Percentiles rank a stretch among this genome's conserved stretches.
Evolutionary conservation across 1,284 basidiomycete species (phyloP).

Genomic region (Amylostereum areolatum): DNA sequence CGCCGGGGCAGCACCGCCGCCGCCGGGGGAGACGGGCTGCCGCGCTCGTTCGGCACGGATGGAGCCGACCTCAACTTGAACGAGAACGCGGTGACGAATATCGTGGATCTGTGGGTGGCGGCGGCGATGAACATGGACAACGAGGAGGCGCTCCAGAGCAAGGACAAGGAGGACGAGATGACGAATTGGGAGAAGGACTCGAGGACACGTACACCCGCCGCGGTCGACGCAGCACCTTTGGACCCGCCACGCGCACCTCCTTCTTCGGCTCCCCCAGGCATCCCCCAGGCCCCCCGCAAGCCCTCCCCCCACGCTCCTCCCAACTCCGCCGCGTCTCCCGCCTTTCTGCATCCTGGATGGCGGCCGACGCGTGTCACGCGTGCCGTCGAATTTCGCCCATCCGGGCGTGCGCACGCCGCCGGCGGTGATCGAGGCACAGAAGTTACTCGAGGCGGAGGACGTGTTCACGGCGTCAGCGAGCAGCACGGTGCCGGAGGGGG

Average conservation of each 20-base stretch:
- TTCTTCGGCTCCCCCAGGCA: neutral
- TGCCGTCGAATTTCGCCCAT: constrained; percentile 76
- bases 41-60: constrained; percentile 30
- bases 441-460: constrained; percentile 37
- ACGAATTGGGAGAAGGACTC: constrained; percentile 21
- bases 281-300: neutral
- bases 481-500: constrained; percentile 1
- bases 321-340: neutral
- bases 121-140: constrained; percentile 88
- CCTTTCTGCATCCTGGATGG: neutral
- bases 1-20: constrained; percentile 40
- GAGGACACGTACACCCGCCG: constrained; percentile 14
- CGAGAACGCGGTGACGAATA: constrained; percentile 83
- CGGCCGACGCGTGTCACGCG: constrained; percentile 46
- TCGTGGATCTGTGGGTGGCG: constrained; percentile 91
- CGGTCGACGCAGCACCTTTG: no score
- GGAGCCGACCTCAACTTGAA: constrained; percentile 79
- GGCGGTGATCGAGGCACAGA: constrained; percentile 67
- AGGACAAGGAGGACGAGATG: constrained; percentile 35
- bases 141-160: constrained; percentile 65
- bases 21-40: constrained; percentile 29
- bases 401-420: constrained; percentile 69
- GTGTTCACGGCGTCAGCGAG: constrained; percentile 14
- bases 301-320: no score
- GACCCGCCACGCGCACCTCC: no score